These are phyloP conservation scores for Zymoseptoria ardabiliae DNA, from an alignment of 2,329 filamentous ascomycete species.

Conservation along the genomic window DNA sequence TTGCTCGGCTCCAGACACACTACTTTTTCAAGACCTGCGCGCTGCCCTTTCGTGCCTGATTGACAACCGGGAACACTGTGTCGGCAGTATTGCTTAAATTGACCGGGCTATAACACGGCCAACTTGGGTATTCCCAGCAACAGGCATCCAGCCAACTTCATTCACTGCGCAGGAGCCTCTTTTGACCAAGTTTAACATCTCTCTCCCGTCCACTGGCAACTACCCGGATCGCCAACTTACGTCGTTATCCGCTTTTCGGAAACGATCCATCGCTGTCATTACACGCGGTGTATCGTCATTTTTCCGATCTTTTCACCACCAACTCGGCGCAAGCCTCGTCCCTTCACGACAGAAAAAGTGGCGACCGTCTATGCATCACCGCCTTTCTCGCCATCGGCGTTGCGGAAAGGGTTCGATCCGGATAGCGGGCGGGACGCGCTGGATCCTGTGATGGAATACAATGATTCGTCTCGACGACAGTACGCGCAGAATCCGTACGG, in stretches of 20 bases:
- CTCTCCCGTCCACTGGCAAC: not conserved
- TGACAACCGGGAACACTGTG: not conserved
- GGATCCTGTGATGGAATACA: constrained; percentile 28
- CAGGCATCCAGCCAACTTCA: constrained; percentile 15
- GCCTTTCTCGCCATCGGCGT: constrained; percentile 26
- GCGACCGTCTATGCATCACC: constrained; percentile 28
- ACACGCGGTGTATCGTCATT: not conserved
- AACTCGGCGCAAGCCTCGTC: not conserved
- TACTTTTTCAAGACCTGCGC: not conserved
- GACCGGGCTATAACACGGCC: constrained; percentile 2
- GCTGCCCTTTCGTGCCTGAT: constrained; percentile 3
- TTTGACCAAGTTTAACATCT: not conserved
- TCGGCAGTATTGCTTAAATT: not conserved
- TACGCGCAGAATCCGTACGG: constrained; percentile 26
- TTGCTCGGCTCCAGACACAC: not conserved
- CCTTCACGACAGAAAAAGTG: constrained; percentile 18
- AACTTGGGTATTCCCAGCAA: constrained; percentile 19
- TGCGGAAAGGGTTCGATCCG: constrained; percentile 19
- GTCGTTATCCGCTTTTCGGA: not conserved
- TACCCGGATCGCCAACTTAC: not conserved
- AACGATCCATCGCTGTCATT: not conserved
- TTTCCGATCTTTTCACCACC: not conserved
- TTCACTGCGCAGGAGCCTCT: not conserved
- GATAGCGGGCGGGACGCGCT: constrained; percentile 10
- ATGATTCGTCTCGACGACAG: constrained; percentile 29